Evolutionary conservation across 768 basidiomycete genomes (phyloP).

Genomic region (Hemileccinum rubropunctum): DNA sequence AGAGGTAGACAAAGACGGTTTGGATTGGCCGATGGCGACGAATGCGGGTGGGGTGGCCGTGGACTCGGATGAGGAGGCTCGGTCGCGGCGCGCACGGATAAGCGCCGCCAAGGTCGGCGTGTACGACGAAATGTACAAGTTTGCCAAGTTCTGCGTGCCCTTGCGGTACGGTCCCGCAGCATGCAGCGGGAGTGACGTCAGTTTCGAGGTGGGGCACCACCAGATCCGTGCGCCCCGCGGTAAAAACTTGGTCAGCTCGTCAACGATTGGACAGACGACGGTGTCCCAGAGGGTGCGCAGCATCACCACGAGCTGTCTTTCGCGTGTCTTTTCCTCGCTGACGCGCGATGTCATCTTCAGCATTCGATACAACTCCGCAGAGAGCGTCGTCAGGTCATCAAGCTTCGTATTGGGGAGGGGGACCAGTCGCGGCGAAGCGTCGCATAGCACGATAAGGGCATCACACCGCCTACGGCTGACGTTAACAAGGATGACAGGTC

Average conservation of each 20-base stretch:
- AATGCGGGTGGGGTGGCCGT: conserved; percentile 4
- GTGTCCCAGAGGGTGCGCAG: conserved; percentile 27
- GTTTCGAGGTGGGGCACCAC: conserved; percentile 35
- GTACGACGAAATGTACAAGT: conserved; percentile 32
- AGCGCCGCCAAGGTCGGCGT: conserved; percentile 33
- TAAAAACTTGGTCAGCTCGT: conserved; percentile 10
- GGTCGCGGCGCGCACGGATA: conserved; percentile 20
- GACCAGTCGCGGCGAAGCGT: conserved; percentile 17
- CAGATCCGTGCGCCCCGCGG: conserved; percentile 27
- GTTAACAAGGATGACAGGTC: conserved; percentile 40
- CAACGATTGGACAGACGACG: conserved; percentile 20
- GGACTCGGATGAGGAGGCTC: neutral
- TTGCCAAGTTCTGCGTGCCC: conserved; percentile 5
- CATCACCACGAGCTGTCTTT: conserved; percentile 7
- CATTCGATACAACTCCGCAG: conserved; percentile 1
- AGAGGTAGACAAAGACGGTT: neutral
- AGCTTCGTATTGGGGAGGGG: conserved; percentile 15
- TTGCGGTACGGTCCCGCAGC: conserved; percentile 30
- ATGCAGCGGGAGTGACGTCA: conserved; percentile 32
- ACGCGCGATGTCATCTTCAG: conserved; percentile 5
- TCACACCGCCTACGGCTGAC: conserved; percentile 33
- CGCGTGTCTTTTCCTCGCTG: conserved; percentile 24
- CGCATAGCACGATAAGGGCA: conserved; percentile 33
- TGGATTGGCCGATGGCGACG: conserved; percentile 22
- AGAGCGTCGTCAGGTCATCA: conserved; percentile 8